Evolutionary conservation across 495 filamentous ascomycete genomes (phyloP), one percentile per base, ranked within the genome.

Genomic region (Podospora sp.): DNA sequence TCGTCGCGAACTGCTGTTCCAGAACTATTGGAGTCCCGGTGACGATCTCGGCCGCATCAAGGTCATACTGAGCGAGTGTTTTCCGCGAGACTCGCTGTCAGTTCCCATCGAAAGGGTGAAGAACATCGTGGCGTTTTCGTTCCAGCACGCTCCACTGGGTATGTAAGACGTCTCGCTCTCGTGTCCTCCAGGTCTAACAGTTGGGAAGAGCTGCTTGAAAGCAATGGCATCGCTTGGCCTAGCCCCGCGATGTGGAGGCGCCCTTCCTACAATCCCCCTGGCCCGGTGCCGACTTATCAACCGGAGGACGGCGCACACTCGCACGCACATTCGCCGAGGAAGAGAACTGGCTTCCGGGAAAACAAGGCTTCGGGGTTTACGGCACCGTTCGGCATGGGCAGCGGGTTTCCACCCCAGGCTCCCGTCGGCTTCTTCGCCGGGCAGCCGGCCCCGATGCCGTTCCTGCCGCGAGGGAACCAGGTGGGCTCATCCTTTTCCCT

Each of bases 111-210:
- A 92, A 69, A 80, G 88, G 51, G 83, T 91, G 69, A 91, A 88
- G 71, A 91, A 93, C 75, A 73, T 92, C 24, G 86, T 94, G 56
- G 84, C 84, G 6, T 93, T 97, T 74, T 89, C 92, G 7, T 97
- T 96, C 70, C 92, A 95, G 73, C 92, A 94, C 84, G 92, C 91
- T 56, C 93, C 93, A 6, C 77, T 91, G 26, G 83, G 92, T 94
- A 79, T 75, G 83, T 76, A 4, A 11, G 3, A 8, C 14, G 6
- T 18, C 11, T 61, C 18, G 50, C 26, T 20, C 8, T 33, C 21
- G 0, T 12, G 12, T n/a, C 1, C n/a, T 36, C 22, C 18, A 25
- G 35, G 27, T 33, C 69, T 75, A 16, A 69, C 33, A 46, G 27
- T 6, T 2, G 5, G 0, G n/a, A 67, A 84, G 91, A 91, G 50